Percentiles rank a stretch among this genome's conserved stretches.
phyloP scores from a whole-genome alignment of 2,329 filamentous ascomycete genomes.

The Ophiosphaerella herpotricha region DNA sequence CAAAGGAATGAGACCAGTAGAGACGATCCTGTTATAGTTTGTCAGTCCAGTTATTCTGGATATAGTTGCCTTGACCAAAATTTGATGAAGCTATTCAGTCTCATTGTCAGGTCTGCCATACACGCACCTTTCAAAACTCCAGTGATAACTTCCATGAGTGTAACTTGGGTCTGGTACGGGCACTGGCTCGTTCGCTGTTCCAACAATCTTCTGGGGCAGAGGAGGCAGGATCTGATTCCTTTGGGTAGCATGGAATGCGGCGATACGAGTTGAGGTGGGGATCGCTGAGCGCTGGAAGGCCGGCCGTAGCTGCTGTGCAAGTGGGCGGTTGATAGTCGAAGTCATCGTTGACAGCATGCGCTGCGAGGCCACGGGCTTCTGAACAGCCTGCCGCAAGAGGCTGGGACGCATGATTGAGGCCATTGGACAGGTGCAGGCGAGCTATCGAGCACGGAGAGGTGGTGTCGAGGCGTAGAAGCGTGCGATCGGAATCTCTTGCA shows the following conservation, averaged over 20 bases:
- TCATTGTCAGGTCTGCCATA: constrained; percentile 4
- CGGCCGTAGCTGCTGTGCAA: constrained; percentile 43
- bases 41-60: neutral
- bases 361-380: constrained; percentile 46
- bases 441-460: constrained; percentile 12
- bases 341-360: constrained; percentile 51
- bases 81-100: too few relatives aligned
- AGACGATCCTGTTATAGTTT: constrained; percentile 64
- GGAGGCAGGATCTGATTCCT: constrained; percentile 78
- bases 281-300: constrained; percentile 49
- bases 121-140: constrained; percentile 81
- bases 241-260: constrained; percentile 85
- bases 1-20: constrained; percentile 81
- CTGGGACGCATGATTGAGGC: constrained; percentile 58
- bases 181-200: constrained; percentile 84
- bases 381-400: constrained; percentile 54
- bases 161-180: constrained; percentile 73
- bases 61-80: too few relatives aligned
- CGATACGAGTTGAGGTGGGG: constrained; percentile 57
- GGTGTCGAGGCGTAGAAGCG: constrained; percentile 4
- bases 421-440: constrained; percentile 46
- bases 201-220: constrained; percentile 81
- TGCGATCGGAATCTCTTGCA: neutral
- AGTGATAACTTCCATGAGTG: constrained; percentile 94
- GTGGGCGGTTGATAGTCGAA: constrained; percentile 43